Conservation (phyloP, 257 asterid genomes). For the Fraxinus quadrangulata region DNA sequence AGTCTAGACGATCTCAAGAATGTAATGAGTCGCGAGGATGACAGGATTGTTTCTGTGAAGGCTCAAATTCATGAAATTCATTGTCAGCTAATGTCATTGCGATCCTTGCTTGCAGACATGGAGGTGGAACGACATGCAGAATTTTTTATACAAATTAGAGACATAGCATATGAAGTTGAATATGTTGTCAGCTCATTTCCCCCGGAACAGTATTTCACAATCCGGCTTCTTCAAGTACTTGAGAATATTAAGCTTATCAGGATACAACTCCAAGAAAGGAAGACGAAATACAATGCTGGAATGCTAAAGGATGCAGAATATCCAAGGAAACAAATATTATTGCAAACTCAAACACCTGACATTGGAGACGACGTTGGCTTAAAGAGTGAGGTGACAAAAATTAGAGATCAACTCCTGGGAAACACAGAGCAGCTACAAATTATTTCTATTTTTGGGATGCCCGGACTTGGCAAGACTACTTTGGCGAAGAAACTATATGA, state of each 20-base stretch:
- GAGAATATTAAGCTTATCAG: not conserved
- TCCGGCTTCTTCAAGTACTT: slow-evolving; percentile 11
- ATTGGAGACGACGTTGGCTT: slow-evolving; percentile 2
- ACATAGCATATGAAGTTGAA: slow-evolving; percentile 29
- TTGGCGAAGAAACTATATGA: not conserved
- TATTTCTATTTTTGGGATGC: not conserved
- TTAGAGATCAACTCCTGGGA: not conserved
- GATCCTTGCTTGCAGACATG: no score
- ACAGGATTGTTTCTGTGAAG: no score
- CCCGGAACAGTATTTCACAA: slow-evolving; percentile 14
- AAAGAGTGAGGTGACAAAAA: not conserved
- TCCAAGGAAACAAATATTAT: not conserved
- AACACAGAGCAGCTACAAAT: not conserved
- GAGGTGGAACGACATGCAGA: not conserved
- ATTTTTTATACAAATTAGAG: slow-evolving; percentile 12
- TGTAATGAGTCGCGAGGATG: not conserved
- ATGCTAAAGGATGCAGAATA: not conserved
- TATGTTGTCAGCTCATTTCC: slow-evolving; percentile 20
- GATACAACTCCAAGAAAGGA: not conserved
- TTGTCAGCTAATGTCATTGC: no score
- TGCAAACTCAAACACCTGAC: not conserved
- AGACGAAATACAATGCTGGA: not conserved
- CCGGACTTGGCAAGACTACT: not conserved
- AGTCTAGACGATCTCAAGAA: slow-evolving; percentile 22
- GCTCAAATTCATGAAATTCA: no score